Percentiles rank a stretch among this genome's conserved stretches.
Conservation (phyloP, 495 filamentous ascomycete species). For the Amphirosellinia nigrospora region DNA sequence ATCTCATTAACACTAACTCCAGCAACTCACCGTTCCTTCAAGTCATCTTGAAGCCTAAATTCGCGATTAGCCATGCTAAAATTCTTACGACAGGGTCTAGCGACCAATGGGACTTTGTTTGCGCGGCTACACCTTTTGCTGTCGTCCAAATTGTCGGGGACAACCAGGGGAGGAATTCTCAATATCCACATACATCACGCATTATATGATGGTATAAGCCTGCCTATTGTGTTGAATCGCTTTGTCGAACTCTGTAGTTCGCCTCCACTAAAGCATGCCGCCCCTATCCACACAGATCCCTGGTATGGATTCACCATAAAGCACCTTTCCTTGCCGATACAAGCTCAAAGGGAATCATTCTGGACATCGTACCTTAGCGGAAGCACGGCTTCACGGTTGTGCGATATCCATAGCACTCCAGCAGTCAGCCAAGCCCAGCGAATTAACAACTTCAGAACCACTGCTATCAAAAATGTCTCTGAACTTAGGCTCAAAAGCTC, state of each 20-base stretch:
- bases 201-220: conserved; percentile 76
- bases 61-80: conserved; percentile 23
- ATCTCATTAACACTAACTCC: conserved; percentile 57
- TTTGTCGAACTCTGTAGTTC: conserved; percentile 36
- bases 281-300: neutral
- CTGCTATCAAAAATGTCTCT: conserved; percentile 30
- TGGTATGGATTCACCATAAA: conserved; percentile 35
- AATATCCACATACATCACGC: conserved; percentile 72
- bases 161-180: conserved; percentile 33
- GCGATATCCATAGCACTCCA: neutral
- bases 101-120: conserved; percentile 26
- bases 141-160: conserved; percentile 20
- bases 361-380: conserved; percentile 61
- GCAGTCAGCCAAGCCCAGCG: conserved; percentile 4
- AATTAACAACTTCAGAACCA: conserved; percentile 23
- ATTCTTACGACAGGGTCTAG: neutral
- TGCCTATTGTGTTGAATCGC: conserved; percentile 56
- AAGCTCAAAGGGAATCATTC: conserved; percentile 47
- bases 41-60: conserved; percentile 44
- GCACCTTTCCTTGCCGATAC: conserved; percentile 21
- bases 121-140: conserved; percentile 27
- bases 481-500: conserved; percentile 29
- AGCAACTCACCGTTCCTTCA: conserved; percentile 59
- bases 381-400: conserved; percentile 14
- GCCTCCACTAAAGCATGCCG: neutral